Conservation (phyloP, 306 rosid genomes). For the Cicer judaicum region DNA sequence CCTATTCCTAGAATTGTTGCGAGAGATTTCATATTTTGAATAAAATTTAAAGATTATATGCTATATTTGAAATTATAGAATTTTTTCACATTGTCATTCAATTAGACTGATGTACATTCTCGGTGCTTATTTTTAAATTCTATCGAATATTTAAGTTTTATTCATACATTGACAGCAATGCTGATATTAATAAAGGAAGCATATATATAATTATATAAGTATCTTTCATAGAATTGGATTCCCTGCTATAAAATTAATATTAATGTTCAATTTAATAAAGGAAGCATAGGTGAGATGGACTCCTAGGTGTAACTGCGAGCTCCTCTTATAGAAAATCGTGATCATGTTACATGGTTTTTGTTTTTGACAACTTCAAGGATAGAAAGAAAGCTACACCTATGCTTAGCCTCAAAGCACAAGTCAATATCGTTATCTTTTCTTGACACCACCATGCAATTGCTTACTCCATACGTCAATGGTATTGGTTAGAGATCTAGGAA, state of each 20-base stretch:
- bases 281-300: no score
- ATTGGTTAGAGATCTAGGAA: conserved; percentile 14
- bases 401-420: conserved; percentile 9
- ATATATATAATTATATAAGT: not conserved
- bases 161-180: conserved; percentile 15
- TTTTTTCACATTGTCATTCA: not conserved
- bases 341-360: not conserved
- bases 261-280: no score
- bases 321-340: no score
- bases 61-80: not conserved
- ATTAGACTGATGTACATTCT: not conserved
- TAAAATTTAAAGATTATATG: not conserved
- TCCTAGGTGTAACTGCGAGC: no score
- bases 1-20: not conserved
- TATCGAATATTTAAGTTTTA: not conserved
- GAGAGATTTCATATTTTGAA: not conserved
- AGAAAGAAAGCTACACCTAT: conserved; percentile 18
- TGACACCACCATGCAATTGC: conserved; percentile 3
- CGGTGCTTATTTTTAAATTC: not conserved
- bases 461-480: not conserved
- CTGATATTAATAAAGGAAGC: not conserved
- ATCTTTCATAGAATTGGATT: no score
- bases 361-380: not conserved
- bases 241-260: no score
- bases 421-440: conserved; percentile 10